Evolutionary conservation across 495 filamentous ascomycete genomes (phyloP).

Genomic region (Tuber aestivum): DNA sequence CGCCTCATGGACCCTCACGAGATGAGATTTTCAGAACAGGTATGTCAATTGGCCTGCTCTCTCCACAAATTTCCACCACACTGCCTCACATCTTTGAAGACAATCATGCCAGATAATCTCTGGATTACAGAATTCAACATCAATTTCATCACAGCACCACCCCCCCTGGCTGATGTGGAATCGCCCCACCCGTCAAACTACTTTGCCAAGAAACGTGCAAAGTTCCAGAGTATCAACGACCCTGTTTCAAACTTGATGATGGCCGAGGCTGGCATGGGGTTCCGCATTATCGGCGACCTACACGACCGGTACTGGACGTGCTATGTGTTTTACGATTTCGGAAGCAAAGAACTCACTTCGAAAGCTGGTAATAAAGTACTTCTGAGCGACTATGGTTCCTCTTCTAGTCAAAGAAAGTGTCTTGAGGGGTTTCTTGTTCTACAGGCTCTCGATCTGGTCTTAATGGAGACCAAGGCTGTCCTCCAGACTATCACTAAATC

Average conservation of each 20-base stretch:
- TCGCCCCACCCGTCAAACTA: not conserved
- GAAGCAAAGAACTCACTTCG: not conserved
- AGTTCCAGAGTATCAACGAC: not conserved
- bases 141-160: conserved; percentile 7
- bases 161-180: not conserved
- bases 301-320: conserved; percentile 3
- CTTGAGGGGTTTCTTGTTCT: conserved; percentile 6
- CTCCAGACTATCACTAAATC: not conserved
- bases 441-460: not conserved
- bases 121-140: conserved; percentile 7
- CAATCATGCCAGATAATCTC: conserved; percentile 6
- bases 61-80: not conserved
- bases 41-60: not conserved
- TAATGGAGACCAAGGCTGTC: not conserved
- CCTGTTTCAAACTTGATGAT: not conserved
- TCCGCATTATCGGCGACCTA: conserved; percentile 3
- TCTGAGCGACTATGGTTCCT: not conserved
- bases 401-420: not conserved
- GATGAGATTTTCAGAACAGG: not conserved
- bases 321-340: not conserved
- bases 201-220: not conserved
- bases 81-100: not conserved
- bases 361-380: not conserved
- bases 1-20: not conserved
- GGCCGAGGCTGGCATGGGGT: not conserved